Percentiles rank a stretch among this genome's conserved stretches.
These are phyloP conservation scores for Sporothrix sp. DNA, from an alignment of 2,329 filamentous ascomycete genomes.

Conservation along the genomic window DNA sequence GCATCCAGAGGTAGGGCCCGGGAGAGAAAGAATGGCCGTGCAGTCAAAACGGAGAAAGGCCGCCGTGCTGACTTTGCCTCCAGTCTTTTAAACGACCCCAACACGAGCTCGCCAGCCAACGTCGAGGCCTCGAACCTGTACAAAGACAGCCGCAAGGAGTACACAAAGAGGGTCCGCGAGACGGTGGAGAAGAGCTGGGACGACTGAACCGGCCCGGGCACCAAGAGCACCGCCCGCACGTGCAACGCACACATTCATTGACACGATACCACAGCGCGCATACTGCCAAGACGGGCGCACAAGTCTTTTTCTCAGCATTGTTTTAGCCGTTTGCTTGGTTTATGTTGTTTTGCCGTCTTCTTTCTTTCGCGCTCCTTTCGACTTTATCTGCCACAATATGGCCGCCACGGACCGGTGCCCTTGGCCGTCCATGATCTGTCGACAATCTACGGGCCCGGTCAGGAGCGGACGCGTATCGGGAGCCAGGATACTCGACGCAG, in stretches of 20 bases:
- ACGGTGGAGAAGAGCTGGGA: constrained; percentile 99
- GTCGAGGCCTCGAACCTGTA: constrained; percentile 97
- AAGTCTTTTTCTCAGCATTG: not conserved
- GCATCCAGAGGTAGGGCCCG: constrained; percentile 90
- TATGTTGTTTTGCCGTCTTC: not conserved
- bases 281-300: not conserved
- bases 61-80: not conserved
- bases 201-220: constrained; percentile 50
- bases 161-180: constrained; percentile 87
- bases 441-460: too few relatives aligned
- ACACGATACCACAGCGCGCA: constrained; percentile 5
- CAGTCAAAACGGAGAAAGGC: too few relatives aligned
- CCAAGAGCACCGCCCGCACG: not conserved
- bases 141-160: constrained; percentile 96
- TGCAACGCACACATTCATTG: not conserved
- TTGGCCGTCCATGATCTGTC: too few relatives aligned
- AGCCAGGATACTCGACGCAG: too few relatives aligned
- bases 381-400: not conserved
- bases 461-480: too few relatives aligned
- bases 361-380: too few relatives aligned
- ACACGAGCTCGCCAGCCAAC: constrained; percentile 96
- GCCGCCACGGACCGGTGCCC: too few relatives aligned
- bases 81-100: constrained; percentile 92
- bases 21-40: too few relatives aligned
- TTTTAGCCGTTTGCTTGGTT: not conserved